These are phyloP conservation scores for Lipomyces japonicus DNA, from an alignment of 805 yeast species.

Conservation along the genomic window DNA sequence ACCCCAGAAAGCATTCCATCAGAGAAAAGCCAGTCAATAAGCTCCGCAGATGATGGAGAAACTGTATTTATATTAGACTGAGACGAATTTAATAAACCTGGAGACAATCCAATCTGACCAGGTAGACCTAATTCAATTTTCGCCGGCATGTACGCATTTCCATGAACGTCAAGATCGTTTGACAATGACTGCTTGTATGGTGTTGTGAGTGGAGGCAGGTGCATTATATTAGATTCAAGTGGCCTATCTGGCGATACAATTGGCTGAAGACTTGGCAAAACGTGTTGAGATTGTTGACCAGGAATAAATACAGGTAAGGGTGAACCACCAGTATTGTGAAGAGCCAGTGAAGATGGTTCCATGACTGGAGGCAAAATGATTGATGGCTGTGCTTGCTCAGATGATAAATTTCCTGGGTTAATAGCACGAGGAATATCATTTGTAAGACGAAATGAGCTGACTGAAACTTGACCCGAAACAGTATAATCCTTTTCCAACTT, in stretches of 20 bases:
- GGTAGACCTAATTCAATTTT: neutral
- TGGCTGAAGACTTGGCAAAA: neutral
- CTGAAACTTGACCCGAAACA: too few species aligned
- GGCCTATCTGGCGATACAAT: neutral
- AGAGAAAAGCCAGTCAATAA: slow-evolving; percentile 40
- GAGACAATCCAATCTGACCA: neutral
- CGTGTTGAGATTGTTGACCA: neutral
- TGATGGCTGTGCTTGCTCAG: neutral
- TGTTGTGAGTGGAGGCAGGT: neutral
- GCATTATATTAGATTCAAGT: too few species aligned
- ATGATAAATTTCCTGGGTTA: neutral
- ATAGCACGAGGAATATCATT: neutral
- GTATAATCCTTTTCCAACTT: neutral
- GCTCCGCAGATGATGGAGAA: slow-evolving; percentile 29
- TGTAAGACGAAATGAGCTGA: too few species aligned
- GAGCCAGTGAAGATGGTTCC: neutral
- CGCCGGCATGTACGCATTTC: neutral
- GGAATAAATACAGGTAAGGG: too few species aligned
- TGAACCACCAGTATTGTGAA: neutral
- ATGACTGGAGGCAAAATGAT: neutral
- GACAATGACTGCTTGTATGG: neutral
- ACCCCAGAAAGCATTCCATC: slow-evolving; percentile 36
- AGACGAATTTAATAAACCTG: neutral
- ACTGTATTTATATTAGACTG: neutral
- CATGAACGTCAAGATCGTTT: neutral